These are phyloP conservation scores for Silene coronaria DNA, from an alignment of 179 eudicot genomes.

Conservation along the genomic window DNA sequence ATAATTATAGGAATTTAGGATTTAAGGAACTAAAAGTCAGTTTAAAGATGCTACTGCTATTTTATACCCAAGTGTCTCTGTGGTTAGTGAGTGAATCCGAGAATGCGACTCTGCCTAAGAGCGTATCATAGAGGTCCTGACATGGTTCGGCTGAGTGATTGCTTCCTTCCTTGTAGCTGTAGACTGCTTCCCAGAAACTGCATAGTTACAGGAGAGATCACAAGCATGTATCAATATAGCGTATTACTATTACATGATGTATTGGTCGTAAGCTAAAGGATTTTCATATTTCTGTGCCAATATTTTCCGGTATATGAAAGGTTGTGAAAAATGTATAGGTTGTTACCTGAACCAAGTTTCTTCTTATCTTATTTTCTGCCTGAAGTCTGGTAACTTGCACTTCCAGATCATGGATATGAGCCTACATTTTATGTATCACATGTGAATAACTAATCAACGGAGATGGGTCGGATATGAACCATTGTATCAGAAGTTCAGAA, in stretches of 20 bases:
- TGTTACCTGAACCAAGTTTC: conserved; percentile 27
- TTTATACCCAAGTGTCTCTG: not conserved
- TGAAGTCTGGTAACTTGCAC: conserved; percentile 15
- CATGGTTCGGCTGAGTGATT: conserved; percentile 17
- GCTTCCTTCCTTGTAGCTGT: conserved; percentile 1
- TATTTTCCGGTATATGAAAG: too few species aligned
- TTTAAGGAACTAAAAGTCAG: not conserved
- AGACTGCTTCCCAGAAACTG: conserved; percentile 25
- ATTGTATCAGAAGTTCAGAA: too few species aligned
- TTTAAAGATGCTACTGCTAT: not conserved
- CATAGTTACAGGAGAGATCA: not conserved
- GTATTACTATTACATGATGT: not conserved
- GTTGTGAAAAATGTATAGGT: not conserved
- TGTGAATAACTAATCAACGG: not conserved
- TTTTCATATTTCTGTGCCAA: too few species aligned
- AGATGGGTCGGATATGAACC: too few species aligned
- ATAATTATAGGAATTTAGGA: not conserved
- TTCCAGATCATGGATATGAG: conserved; percentile 14
- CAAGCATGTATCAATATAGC: not conserved
- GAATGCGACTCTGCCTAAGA: not conserved
- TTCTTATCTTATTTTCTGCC: conserved; percentile 25
- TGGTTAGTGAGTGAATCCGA: not conserved
- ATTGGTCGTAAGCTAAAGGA: too few species aligned
- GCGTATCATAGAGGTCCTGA: conserved; percentile 14
- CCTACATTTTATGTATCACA: conserved; percentile 6